Percentiles rank a stretch among this genome's conserved stretches.
These are phyloP conservation scores for Hypericum androsaemum DNA, from an alignment of 345 rosid genomes.

Conservation along the genomic window DNA sequence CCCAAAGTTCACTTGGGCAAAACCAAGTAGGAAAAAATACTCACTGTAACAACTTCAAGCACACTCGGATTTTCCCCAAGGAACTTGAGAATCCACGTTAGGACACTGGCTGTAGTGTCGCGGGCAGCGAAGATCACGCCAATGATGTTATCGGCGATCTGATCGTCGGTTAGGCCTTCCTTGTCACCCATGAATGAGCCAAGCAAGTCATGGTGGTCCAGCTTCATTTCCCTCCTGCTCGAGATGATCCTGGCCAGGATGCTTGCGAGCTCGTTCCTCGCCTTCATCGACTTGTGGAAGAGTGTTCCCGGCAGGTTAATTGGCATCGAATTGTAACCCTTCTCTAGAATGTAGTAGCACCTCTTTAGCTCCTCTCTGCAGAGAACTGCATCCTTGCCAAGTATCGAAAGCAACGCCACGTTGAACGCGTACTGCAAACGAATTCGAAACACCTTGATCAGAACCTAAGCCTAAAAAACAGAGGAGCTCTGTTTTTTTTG, in stretches of 20 bases:
- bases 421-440: slow-evolving; percentile 70
- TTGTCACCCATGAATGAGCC: slow-evolving; percentile 73
- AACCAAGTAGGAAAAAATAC: slow-evolving; percentile 4
- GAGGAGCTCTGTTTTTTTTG: slow-evolving; percentile 23
- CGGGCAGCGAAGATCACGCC: slow-evolving; percentile 88
- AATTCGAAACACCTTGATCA: no score
- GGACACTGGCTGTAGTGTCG: slow-evolving; percentile 78
- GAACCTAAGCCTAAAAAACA: no score
- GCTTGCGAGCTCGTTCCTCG: slow-evolving; percentile 65
- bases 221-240: slow-evolving; percentile 35
- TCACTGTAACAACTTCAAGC: slow-evolving; percentile 71
- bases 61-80: slow-evolving; percentile 56
- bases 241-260: slow-evolving; percentile 56
- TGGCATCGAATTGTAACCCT: slow-evolving; percentile 98
- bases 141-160: slow-evolving; percentile 78
- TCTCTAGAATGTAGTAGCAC: slow-evolving; percentile 82
- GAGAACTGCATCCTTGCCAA: slow-evolving; percentile 54
- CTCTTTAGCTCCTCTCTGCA: slow-evolving; percentile 74
- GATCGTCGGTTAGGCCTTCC: slow-evolving; percentile 60
- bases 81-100: slow-evolving; percentile 83
- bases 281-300: slow-evolving; percentile 79
- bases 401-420: slow-evolving; percentile 75
- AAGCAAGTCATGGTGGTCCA: slow-evolving; percentile 46
- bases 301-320: slow-evolving; percentile 85
- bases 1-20: not conserved